These are phyloP conservation scores for Acacia melanoxylon DNA, from an alignment of 306 rosid species.

Conservation along the genomic window DNA sequence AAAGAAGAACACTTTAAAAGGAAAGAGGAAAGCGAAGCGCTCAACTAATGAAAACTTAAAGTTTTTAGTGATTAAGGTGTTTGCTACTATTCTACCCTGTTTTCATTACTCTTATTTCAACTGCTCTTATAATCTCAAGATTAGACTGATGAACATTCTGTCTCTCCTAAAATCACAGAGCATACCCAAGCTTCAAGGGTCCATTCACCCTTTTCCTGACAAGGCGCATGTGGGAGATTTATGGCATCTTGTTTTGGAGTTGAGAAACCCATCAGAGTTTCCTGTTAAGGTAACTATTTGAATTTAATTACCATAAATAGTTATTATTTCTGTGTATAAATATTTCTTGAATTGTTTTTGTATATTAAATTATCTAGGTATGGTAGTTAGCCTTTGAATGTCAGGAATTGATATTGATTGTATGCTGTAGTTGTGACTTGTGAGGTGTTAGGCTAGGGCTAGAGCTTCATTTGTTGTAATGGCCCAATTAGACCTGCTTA, in stretches of 20 bases:
- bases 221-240: slow-evolving; percentile 82
- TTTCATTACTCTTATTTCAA: slow-evolving; percentile 14
- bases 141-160: slow-evolving; percentile 31
- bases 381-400: neutral
- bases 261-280: slow-evolving; percentile 76
- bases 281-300: slow-evolving; percentile 67
- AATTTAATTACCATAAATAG: slow-evolving; percentile 9
- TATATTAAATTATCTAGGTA: slow-evolving; percentile 4
- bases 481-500: slow-evolving; percentile 22
- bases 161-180: slow-evolving; percentile 52
- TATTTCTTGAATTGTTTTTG: neutral
- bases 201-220: slow-evolving; percentile 62
- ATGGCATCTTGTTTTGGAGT: slow-evolving; percentile 70
- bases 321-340: neutral
- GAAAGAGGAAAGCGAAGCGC: slow-evolving; percentile 53
- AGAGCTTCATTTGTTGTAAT: slow-evolving; percentile 13
- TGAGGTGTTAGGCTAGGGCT: neutral
- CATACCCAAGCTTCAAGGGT: slow-evolving; percentile 86
- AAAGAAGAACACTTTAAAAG: slow-evolving; percentile 59
- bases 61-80: slow-evolving; percentile 87
- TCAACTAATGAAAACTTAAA: slow-evolving; percentile 58
- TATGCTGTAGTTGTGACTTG: neutral
- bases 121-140: neutral
- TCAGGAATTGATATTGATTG: neutral
- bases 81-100: slow-evolving; percentile 19